These are phyloP conservation scores for Rhizophora apiculata DNA, from an alignment of 345 rosid species.

Conservation along the genomic window DNA sequence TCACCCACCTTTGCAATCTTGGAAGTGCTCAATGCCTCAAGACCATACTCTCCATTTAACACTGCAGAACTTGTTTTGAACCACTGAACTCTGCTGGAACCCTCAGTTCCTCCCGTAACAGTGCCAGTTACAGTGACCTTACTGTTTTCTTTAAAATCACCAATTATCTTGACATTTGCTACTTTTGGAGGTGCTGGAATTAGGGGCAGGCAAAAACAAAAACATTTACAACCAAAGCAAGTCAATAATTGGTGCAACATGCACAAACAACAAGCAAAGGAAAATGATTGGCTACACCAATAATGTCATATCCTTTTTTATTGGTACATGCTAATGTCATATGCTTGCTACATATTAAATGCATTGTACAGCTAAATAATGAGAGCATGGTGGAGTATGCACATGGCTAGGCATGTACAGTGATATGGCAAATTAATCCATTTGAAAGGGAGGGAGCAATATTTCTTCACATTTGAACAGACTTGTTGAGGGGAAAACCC, in stretches of 20 bases:
- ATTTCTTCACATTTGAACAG: neutral
- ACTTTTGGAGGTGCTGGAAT: slow-evolving; percentile 94
- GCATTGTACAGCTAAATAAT: neutral
- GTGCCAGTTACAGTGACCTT: slow-evolving; percentile 74
- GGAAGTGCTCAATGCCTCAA: slow-evolving; percentile 80
- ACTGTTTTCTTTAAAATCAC: slow-evolving; percentile 82
- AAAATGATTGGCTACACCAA: neutral
- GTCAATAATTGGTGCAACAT: slow-evolving; percentile 4
- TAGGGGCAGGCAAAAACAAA: neutral
- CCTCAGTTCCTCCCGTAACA: slow-evolving; percentile 91
- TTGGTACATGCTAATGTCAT: too few species aligned
- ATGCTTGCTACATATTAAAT: too few species aligned
- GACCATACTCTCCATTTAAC: slow-evolving; percentile 54
- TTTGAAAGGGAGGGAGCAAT: neutral
- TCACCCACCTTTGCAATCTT: slow-evolving; percentile 78
- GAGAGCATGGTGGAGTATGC: neutral
- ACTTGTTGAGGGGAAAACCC: neutral
- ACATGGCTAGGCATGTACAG: neutral
- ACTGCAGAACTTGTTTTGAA: slow-evolving; percentile 59
- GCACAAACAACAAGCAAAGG: too few species aligned
- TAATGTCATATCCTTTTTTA: neutral
- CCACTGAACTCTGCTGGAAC: slow-evolving; percentile 97
- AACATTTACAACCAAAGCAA: slow-evolving; percentile 12
- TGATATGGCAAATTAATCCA: neutral
- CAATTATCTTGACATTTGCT: slow-evolving; percentile 73